phyloP scores from a whole-genome alignment of 2,329 filamentous ascomycete species.

The Xylaria sp. region DNA sequence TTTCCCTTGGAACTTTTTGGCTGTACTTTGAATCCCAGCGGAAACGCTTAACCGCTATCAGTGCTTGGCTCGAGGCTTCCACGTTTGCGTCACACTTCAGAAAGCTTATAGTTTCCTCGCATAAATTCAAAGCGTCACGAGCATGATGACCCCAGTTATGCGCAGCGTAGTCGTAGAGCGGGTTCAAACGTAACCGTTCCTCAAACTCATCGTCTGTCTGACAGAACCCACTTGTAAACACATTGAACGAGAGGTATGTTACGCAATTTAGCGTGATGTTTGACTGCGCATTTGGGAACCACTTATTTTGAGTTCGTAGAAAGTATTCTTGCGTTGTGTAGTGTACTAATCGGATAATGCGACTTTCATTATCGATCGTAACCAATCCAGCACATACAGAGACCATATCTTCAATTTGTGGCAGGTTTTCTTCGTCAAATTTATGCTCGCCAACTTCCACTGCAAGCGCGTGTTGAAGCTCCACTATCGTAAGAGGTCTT shows the following conservation, averaged over 20 bases:
- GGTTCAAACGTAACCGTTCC: not conserved
- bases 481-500: too few species aligned
- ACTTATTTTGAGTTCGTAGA: not conserved
- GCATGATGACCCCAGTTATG: not conserved
- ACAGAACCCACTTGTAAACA: not conserved
- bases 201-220: not conserved
- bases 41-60: too few species aligned
- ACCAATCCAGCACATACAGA: not conserved
- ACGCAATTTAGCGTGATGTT: not conserved
- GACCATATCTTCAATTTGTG: not conserved
- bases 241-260: not conserved
- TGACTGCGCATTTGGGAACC: not conserved
- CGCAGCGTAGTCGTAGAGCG: not conserved
- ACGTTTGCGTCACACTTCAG: too few species aligned
- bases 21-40: too few species aligned
- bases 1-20: too few species aligned
- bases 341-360: not conserved
- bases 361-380: not conserved
- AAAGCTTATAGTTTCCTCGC: too few species aligned
- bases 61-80: too few species aligned
- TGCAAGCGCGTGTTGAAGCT: not conserved
- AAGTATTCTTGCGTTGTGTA: not conserved
- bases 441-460: not conserved
- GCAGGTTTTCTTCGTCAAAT: too few species aligned
- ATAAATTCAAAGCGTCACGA: not conserved